These are phyloP conservation scores for Letharia lupina DNA, from an alignment of 495 filamentous ascomycete genomes.

Conservation along the genomic window DNA sequence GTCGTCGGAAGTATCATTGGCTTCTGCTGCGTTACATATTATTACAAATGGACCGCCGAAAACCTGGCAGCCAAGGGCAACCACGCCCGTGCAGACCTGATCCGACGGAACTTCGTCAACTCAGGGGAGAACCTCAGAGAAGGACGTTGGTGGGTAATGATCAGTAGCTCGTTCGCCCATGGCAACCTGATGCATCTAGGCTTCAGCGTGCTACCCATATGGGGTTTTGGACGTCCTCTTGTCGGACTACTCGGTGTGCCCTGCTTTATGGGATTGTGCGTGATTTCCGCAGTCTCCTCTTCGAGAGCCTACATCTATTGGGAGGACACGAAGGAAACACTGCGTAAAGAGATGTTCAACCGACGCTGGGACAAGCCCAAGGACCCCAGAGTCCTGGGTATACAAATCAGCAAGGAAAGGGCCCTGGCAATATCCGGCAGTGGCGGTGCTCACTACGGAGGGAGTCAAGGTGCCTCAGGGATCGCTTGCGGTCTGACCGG, in stretches of 20 bases:
- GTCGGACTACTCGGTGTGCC: background rate
- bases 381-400: background rate
- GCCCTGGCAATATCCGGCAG: background rate
- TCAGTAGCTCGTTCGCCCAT: constrained; percentile 16
- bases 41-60: constrained; percentile 3
- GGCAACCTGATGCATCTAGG: constrained; percentile 7
- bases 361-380: background rate
- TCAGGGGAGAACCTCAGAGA: constrained; percentile 4
- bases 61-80: background rate
- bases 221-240: background rate
- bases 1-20: background rate
- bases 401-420: background rate
- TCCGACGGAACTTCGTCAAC: constrained; percentile 13
- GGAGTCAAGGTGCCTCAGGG: background rate
- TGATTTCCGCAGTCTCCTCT: constrained; percentile 1
- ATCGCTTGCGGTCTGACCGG: background rate
- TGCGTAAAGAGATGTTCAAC: background rate
- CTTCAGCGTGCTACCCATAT: constrained; percentile 11
- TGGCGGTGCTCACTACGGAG: background rate
- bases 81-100: background rate
- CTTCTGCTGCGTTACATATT: constrained; percentile 3
- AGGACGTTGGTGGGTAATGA: constrained; percentile 16
- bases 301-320: background rate
- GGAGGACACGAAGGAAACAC: background rate
- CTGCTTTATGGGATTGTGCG: constrained; percentile 3